Evolutionary conservation across 805 yeast species (phyloP).

Genomic region (Cephaloascus albidus): DNA sequence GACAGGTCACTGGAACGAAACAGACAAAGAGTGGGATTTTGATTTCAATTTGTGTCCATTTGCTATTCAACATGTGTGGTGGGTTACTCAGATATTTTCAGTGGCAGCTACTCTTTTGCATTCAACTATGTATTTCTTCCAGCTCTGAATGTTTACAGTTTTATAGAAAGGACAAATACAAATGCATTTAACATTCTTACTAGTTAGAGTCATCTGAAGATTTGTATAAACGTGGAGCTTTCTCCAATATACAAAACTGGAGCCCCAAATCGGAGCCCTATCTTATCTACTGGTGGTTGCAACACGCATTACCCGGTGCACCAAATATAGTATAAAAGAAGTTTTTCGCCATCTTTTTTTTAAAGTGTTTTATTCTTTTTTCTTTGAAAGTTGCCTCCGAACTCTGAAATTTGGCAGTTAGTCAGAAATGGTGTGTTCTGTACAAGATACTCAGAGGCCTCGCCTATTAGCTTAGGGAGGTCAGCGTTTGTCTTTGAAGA

Average conservation of each 20-base stretch:
- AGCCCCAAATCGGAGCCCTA: slow-evolving; percentile 1
- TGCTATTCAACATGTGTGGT: slow-evolving; percentile 88
- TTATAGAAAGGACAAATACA: no score
- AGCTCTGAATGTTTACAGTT: slow-evolving; percentile 3
- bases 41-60: slow-evolving; percentile 71
- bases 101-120: slow-evolving; percentile 26
- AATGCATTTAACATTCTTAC: no score
- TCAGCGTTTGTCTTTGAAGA: slow-evolving; percentile 3
- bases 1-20: slow-evolving; percentile 55
- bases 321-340: no score
- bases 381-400: slow-evolving; percentile 20
- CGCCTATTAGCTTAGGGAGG: slow-evolving; percentile 25
- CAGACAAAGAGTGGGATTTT: slow-evolving; percentile 48
- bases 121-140: slow-evolving; percentile 15
- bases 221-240: slow-evolving; percentile 4
- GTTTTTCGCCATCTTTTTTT: no score
- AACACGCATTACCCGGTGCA: neutral
- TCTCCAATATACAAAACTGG: neutral
- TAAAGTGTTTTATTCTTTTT: slow-evolving; percentile 4
- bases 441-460: slow-evolving; percentile 6
- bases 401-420: slow-evolving; percentile 12
- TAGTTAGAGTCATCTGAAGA: slow-evolving; percentile 8
- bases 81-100: slow-evolving; percentile 65
- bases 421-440: slow-evolving; percentile 6
- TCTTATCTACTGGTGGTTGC: neutral